phyloP scores from a whole-genome alignment of 352 stramenopile genomes.

The Thalassiosira livingstoniorum region DNA sequence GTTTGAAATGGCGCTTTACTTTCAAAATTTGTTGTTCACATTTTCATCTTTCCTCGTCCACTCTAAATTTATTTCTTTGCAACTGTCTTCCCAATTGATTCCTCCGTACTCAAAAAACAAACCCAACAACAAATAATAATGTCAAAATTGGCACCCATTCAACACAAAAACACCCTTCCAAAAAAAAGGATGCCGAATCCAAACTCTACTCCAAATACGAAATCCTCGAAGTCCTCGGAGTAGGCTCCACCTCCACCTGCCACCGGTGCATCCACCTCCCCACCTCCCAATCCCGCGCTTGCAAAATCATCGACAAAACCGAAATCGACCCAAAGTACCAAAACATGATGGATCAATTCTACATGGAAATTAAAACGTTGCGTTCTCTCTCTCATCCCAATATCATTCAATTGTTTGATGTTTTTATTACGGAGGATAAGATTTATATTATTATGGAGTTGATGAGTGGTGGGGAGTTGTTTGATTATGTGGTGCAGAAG shows the following conservation, averaged over 20 bases:
- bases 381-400: constrained; percentile 84
- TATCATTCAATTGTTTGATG: constrained; percentile 90
- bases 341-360: constrained; percentile 88
- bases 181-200: constrained; percentile 66
- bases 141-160: no score
- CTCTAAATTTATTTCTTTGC: no score
- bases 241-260: constrained; percentile 88
- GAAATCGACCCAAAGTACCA: constrained; percentile 87
- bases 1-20: no score
- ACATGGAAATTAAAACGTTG: constrained; percentile 88
- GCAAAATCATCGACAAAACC: constrained; percentile 90
- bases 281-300: constrained; percentile 82
- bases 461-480: constrained; percentile 90
- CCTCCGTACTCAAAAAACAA: no score
- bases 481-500: constrained; percentile 91
- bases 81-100: no score
- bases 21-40: no score
- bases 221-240: constrained; percentile 83
- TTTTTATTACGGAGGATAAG: constrained; percentile 86
- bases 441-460: constrained; percentile 93
- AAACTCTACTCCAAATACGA: constrained; percentile 79
- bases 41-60: no score
- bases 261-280: constrained; percentile 85
- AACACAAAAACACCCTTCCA: constrained; percentile 14
- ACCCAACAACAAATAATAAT: no score